These are phyloP conservation scores for Zelopaecilomyces penicillatus DNA, from an alignment of 2,329 filamentous ascomycete genomes.

Conservation along the genomic window DNA sequence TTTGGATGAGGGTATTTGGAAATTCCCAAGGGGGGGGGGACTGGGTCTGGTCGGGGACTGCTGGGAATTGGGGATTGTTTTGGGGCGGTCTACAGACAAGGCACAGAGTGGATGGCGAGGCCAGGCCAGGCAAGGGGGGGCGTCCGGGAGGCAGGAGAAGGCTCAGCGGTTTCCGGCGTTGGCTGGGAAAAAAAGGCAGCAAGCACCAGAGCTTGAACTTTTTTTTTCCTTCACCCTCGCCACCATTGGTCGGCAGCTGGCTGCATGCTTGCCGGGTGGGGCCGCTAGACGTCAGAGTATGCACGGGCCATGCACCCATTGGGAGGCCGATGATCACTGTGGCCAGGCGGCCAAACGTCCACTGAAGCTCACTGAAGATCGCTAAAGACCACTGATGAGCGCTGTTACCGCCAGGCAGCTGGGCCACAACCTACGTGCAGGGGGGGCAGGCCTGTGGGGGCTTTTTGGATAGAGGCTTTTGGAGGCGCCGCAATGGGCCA, in stretches of 20 bases:
- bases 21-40: slow-evolving; percentile 10
- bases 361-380: no score
- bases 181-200: slow-evolving; percentile 16
- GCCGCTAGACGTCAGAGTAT: slow-evolving; percentile 22
- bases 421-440: no score
- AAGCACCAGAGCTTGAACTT: slow-evolving; percentile 29
- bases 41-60: slow-evolving; percentile 13
- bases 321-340: no score
- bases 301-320: slow-evolving; percentile 5
- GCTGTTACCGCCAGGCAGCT: no score
- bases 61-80: no score
- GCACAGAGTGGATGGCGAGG: slow-evolving; percentile 5
- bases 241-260: slow-evolving; percentile 25
- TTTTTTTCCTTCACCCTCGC: slow-evolving; percentile 25
- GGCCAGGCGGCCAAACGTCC: no score
- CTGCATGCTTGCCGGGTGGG: slow-evolving; percentile 28
- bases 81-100: slow-evolving; percentile 19
- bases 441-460: no score
- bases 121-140: slow-evolving; percentile 1
- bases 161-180: slow-evolving; percentile 18
- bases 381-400: no score
- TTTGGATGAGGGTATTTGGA: slow-evolving; percentile 4
- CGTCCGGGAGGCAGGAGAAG: slow-evolving; percentile 7
- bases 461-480: no score
- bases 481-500: no score